These are phyloP conservation scores for Beauveria sp. DNA, from an alignment of 2,329 filamentous ascomycete species.

Conservation along the genomic window DNA sequence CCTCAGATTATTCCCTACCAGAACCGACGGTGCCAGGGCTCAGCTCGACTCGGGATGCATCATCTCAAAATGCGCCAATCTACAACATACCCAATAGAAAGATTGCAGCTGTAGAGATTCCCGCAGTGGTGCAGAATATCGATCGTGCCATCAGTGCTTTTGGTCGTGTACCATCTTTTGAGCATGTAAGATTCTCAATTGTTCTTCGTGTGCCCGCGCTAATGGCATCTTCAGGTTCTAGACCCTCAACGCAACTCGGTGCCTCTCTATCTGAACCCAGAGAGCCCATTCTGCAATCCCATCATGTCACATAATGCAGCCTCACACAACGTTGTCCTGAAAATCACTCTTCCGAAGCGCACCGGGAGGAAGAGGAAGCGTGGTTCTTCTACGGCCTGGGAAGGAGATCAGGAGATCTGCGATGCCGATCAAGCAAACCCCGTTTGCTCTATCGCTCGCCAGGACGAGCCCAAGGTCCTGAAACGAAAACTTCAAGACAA, in stretches of 20 bases:
- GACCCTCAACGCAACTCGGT: slow-evolving; percentile 43
- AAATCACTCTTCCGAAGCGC: slow-evolving; percentile 76
- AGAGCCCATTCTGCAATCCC: slow-evolving; percentile 71
- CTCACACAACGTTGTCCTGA: slow-evolving; percentile 78
- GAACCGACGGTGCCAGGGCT: background rate
- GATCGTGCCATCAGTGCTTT: slow-evolving; percentile 35
- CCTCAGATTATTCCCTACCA: background rate
- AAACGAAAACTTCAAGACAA: slow-evolving; percentile 65
- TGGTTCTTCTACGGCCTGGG: slow-evolving; percentile 62
- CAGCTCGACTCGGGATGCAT: background rate
- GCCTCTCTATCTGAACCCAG: slow-evolving; percentile 69
- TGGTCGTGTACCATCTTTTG: slow-evolving; percentile 29
- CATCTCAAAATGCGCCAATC: slow-evolving; percentile 20
- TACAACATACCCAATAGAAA: slow-evolving; percentile 27
- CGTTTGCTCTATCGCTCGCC: slow-evolving; percentile 36
- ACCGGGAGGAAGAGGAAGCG: slow-evolving; percentile 81
- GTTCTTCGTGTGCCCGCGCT: background rate
- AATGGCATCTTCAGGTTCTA: slow-evolving; percentile 29
- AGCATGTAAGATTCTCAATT: slow-evolving; percentile 25
- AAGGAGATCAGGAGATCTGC: slow-evolving; percentile 31
- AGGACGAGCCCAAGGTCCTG: slow-evolving; percentile 47
- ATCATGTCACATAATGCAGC: slow-evolving; percentile 67
- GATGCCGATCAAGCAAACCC: slow-evolving; percentile 18
- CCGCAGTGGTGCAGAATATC: slow-evolving; percentile 35
- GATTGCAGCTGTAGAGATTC: slow-evolving; percentile 35